Conservation (phyloP, 768 basidiomycete genomes). For the Suillus ampliporus region DNA sequence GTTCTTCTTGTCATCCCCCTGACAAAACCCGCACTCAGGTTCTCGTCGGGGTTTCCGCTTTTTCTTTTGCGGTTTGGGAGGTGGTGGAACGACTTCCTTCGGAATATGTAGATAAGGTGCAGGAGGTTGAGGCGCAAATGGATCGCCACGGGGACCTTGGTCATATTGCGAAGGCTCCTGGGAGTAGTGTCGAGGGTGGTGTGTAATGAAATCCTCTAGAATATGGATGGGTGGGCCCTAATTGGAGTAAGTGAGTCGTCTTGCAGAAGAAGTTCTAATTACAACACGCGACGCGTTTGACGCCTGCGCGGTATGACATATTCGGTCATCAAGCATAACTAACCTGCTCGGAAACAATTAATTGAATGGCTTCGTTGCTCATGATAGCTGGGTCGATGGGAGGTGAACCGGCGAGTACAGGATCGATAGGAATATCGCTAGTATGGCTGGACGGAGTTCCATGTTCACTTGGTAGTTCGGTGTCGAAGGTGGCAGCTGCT, state of each 20-base stretch:
- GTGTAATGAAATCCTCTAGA: slow-evolving; percentile 34
- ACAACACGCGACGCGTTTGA: slow-evolving; percentile 76
- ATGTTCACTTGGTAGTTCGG: slow-evolving; percentile 62
- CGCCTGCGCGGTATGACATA: slow-evolving; percentile 27
- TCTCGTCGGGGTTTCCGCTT: slow-evolving; percentile 57
- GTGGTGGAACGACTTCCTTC: slow-evolving; percentile 46
- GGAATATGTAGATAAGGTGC: slow-evolving; percentile 57
- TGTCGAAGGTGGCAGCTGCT: slow-evolving; percentile 48
- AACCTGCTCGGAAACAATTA: slow-evolving; percentile 40
- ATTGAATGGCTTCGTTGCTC: slow-evolving; percentile 25
- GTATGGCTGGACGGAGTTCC: slow-evolving; percentile 61
- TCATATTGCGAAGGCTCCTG: slow-evolving; percentile 58
- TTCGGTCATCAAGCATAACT: slow-evolving; percentile 35
- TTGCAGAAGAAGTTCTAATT: slow-evolving; percentile 34
- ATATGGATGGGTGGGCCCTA: slow-evolving; percentile 34
- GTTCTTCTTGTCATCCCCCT: slow-evolving; percentile 66
- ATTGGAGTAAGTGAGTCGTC: slow-evolving; percentile 21
- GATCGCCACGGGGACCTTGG: slow-evolving; percentile 82
- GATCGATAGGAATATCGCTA: slow-evolving; percentile 83
- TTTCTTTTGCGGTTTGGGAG: slow-evolving; percentile 52
- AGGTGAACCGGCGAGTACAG: slow-evolving; percentile 57
- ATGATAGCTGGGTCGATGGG: slow-evolving; percentile 61
- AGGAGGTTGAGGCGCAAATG: slow-evolving; percentile 72
- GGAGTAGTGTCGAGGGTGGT: slow-evolving; percentile 29
- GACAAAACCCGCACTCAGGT: slow-evolving; percentile 79